Percentiles rank a stretch among this genome's conserved stretches.
Conservation (phyloP, 805 yeast species). For the Saccharomycopsis guyanensis region DNA sequence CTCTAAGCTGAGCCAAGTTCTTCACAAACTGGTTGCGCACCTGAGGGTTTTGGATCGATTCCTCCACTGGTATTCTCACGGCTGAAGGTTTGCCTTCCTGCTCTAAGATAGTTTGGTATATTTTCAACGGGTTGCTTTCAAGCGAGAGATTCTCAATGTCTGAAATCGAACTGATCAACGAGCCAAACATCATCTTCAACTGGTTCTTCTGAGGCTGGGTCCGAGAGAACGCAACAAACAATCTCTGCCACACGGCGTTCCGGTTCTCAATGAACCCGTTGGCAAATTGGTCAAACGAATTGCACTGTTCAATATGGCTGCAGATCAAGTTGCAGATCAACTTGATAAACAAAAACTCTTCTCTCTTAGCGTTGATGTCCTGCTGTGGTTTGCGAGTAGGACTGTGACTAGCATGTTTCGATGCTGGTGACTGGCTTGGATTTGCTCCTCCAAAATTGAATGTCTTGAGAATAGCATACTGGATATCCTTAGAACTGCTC, state of each 20-base stretch:
- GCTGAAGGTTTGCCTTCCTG: constrained; percentile 10
- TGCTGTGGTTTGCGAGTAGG: constrained; percentile 4
- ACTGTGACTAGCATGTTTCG: neutral
- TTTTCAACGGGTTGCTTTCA: constrained; percentile 71
- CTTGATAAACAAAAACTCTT: constrained; percentile 59
- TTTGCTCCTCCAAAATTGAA: constrained; percentile 26
- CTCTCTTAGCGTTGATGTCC: constrained; percentile 34
- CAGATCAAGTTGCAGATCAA: constrained; percentile 42
- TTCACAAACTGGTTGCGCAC: constrained; percentile 42
- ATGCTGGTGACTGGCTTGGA: constrained; percentile 1
- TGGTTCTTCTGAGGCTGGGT: constrained; percentile 29
- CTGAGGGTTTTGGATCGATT: constrained; percentile 38
- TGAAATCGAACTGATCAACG: constrained; percentile 31
- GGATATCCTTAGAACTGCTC: constrained; percentile 27
- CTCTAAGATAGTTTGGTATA: constrained; percentile 35
- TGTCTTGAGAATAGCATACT: constrained; percentile 30
- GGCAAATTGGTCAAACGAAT: constrained; percentile 24
- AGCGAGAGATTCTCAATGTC: constrained; percentile 41
- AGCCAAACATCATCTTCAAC: constrained; percentile 30
- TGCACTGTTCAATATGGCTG: constrained; percentile 31
- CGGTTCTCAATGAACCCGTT: constrained; percentile 22
- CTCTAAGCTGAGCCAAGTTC: constrained; percentile 44
- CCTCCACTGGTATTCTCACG: constrained; percentile 22
- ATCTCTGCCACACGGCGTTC: constrained; percentile 35
- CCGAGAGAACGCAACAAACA: constrained; percentile 34